A percentile compares a stretch with the other conserved stretches of the same genome.
Conservation (phyloP, 179 eudicot species). For the Vitellaria paradoxa region DNA sequence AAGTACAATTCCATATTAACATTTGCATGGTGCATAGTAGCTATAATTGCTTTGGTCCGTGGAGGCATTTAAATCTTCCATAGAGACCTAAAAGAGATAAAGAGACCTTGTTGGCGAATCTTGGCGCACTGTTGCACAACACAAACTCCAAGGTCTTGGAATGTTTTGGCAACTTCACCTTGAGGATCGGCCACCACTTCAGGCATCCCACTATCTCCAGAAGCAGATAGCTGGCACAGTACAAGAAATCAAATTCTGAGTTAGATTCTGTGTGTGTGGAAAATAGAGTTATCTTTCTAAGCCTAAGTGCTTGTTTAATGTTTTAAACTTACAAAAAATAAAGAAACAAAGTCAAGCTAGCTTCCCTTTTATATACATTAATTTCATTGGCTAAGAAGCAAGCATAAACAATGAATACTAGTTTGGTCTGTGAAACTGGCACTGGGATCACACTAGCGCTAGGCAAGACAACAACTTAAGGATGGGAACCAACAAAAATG, state of each 20-base stretch:
- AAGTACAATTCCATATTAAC: background rate
- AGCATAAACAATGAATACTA: background rate
- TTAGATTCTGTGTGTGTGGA: background rate
- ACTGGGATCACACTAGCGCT: background rate
- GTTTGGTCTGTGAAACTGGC: background rate
- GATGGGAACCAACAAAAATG: background rate
- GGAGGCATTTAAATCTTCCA: background rate
- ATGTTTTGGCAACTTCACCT: constrained; percentile 82
- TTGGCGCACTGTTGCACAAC: constrained; percentile 98
- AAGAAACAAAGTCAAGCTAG: background rate
- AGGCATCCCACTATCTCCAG: constrained; percentile 96
- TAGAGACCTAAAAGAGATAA: background rate
- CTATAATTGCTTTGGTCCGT: background rate
- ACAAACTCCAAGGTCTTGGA: constrained; percentile 94
- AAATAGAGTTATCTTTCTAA: background rate
- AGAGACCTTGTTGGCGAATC: constrained; percentile 93
- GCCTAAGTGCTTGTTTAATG: background rate
- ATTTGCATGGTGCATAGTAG: background rate
- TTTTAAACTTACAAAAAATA: background rate
- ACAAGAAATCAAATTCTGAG: background rate
- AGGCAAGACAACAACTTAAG: background rate
- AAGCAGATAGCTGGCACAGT: constrained; percentile 74
- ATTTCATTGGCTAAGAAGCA: background rate
- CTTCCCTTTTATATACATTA: background rate
- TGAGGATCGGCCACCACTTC: constrained; percentile 94